Conservation (phyloP, 129 eudicot species). For the Lactuca sativa region DNA sequence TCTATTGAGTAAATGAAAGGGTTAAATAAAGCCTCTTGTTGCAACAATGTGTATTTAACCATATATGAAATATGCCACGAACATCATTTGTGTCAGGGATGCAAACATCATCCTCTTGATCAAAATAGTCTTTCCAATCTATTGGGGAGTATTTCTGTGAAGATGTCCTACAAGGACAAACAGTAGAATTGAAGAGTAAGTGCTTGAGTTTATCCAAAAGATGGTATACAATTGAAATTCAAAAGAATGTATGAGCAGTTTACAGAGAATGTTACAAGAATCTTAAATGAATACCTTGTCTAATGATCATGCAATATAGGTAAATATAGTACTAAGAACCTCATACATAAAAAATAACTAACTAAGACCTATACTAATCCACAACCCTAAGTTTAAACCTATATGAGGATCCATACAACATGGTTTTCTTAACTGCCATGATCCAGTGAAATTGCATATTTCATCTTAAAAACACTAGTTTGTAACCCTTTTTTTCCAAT, state of each 20-base stretch:
- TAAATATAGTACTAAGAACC: no score
- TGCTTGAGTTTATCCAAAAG: not conserved
- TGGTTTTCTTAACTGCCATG: no score
- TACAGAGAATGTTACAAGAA: not conserved
- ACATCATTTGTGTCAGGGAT: conserved; percentile 82
- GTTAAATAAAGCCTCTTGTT: no score
- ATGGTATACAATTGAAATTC: not conserved
- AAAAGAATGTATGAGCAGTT: not conserved
- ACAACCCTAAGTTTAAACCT: not conserved
- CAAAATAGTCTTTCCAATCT: conserved; percentile 77
- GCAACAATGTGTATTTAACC: not conserved
- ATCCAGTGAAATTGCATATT: no score
- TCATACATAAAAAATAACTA: not conserved
- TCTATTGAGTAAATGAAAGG: not conserved
- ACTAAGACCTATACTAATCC: not conserved
- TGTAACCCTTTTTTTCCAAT: no score
- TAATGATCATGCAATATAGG: conserved; percentile 10
- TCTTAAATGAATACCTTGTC: not conserved
- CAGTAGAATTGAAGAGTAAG: not conserved
- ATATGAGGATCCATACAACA: no score
- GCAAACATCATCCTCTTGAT: conserved; percentile 74
- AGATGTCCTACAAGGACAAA: conserved; percentile 50
- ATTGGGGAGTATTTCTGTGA: conserved; percentile 70
- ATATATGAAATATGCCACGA: conserved; percentile 28
- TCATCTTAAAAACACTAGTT: no score